phyloP scores from a whole-genome alignment of 1,139 yeast species.

The Candida tunisiensis region DNA sequence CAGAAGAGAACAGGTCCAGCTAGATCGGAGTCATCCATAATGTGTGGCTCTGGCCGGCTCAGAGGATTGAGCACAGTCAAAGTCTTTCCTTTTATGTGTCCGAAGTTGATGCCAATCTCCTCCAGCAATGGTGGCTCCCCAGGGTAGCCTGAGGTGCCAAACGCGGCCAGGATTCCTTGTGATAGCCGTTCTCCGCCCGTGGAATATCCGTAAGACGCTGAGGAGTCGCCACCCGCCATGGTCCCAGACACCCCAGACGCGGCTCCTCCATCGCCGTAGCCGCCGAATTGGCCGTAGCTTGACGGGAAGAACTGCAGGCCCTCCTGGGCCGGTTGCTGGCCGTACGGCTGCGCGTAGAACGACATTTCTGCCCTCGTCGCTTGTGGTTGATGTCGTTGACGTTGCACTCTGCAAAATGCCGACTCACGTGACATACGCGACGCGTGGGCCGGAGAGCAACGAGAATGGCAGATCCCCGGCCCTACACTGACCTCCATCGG shows the following conservation, averaged over 20 bases:
- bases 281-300: conserved; percentile 9
- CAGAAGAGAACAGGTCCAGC: conserved; percentile 94
- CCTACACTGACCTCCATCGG: too few relatives aligned
- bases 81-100: conserved; percentile 75
- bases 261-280: neutral
- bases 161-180: conserved; percentile 75
- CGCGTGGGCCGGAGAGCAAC: too few relatives aligned
- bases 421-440: too few relatives aligned
- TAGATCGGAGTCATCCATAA: conserved; percentile 79
- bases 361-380: conserved; percentile 2
- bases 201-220: too few relatives aligned
- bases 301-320: conserved; percentile 18
- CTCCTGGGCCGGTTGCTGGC: neutral
- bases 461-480: too few relatives aligned
- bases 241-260: too few relatives aligned
- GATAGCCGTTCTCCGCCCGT: conserved; percentile 26
- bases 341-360: conserved; percentile 5
- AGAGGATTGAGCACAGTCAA: conserved; percentile 74
- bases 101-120: conserved; percentile 86
- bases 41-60: conserved; percentile 46
- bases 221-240: too few relatives aligned
- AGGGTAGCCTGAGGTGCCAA: conserved; percentile 85
- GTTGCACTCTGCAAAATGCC: too few relatives aligned
- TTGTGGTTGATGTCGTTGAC: conserved; percentile 4
- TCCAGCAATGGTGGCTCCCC: conserved; percentile 88